Evolutionary conservation across 2,329 filamentous ascomycete species (phyloP), one percentile per base, ranked within the genome.

Genomic region (Sclerotinia borealis): DNA sequence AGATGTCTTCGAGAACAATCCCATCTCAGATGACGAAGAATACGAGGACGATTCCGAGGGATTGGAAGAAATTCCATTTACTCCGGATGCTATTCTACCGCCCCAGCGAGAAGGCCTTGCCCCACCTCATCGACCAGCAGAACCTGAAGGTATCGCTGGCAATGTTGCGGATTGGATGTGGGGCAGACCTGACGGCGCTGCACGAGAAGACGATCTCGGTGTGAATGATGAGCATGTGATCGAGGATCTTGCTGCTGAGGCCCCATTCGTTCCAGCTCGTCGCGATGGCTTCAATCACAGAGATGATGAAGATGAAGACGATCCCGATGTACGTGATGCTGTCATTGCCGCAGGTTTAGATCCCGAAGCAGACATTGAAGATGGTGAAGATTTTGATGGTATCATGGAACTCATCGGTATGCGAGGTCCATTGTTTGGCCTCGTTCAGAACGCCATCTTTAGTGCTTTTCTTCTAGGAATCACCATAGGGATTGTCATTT

Each of bases 321-420:
- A 85, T 62, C 82, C 78, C 17, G 86, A 88, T 64, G 83, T 84
- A 1, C 79, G 85, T 27, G 85, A 85, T 59, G 88, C 83, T 50
- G 87, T 84, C n/a, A 83, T 82, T 25, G 85, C 84, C 55, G 86
- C 85, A 19, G 89, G 83, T 10, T 79, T 93, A 41, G 91, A 96
- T 63, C 83, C 85, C 49, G 91, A 96, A 61, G 83, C 85, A 61
- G 88, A 91, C 69, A 89, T 87, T 11, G 90, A 93, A 49, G 90
- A 97, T 69, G 90, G 90, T 11, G 95, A 99, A 76, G 95, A 99
- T 72, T 86, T 99, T 19, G 95, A 99, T 74, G 95, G 95, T 0
- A 91, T 99, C 59, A 87, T 99, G 80, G 95, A 99, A 75, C 84
- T 99, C 19, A 89, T 99, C 64, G 95, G 95, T 43, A 96, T 99